Conservation (phyloP, 306 rosid species). For the Psophocarpus tetragonolobus region DNA sequence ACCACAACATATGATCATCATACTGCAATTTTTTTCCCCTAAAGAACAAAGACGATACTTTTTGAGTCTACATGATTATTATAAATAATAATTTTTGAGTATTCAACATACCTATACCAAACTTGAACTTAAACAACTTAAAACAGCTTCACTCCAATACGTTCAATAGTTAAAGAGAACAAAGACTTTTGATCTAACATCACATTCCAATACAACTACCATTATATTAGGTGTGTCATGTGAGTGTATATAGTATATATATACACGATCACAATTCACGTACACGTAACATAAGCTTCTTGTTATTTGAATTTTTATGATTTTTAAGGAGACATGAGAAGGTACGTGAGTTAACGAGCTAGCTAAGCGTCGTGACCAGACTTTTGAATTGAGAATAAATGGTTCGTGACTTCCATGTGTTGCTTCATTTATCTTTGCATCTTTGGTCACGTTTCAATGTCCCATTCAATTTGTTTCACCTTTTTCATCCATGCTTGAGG, state of each 20-base stretch:
- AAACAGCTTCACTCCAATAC: no score
- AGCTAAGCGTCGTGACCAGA: conserved; percentile 19
- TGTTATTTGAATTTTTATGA: conserved; percentile 49
- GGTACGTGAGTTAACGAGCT: conserved; percentile 70
- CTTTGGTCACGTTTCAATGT: conserved; percentile 24
- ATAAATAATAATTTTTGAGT: no score
- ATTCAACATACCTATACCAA: no score
- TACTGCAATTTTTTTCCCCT: no score
- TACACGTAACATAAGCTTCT: not conserved
- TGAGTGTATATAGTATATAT: not conserved
- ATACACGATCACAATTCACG: not conserved
- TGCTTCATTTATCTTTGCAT: conserved; percentile 28
- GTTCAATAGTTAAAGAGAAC: not conserved
- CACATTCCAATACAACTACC: not conserved
- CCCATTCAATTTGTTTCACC: not conserved
- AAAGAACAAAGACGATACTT: no score
- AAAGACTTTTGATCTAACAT: not conserved
- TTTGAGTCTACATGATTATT: no score
- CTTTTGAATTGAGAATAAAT: conserved; percentile 48
- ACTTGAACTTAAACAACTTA: no score
- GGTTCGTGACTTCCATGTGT: conserved; percentile 41
- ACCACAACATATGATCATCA: not conserved
- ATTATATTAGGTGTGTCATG: not conserved
- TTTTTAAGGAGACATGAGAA: conserved; percentile 52
- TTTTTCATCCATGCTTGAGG: not conserved